Conservation (phyloP, 108 stramenopile species). For the Pseudonitzschia pungens region DNA sequence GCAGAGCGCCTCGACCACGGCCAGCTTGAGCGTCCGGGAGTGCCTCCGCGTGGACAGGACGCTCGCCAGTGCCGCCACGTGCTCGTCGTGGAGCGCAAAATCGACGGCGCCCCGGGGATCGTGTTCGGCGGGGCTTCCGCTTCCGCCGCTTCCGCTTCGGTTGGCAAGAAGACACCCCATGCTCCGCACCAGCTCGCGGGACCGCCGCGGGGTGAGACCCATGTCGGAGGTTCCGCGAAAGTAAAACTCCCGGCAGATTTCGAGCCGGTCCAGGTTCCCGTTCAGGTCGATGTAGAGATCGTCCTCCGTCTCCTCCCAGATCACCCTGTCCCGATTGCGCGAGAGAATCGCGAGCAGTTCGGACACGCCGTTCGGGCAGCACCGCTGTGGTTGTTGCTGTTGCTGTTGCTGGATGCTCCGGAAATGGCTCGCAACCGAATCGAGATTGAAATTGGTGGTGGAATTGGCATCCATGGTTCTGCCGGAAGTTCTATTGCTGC, state of each 20-base stretch:
- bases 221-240: background rate
- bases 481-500: too few relatives aligned
- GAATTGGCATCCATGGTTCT: too few relatives aligned
- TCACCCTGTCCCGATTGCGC: slow-evolving; percentile 1
- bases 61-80: slow-evolving; percentile 13
- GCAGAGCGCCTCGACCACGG: slow-evolving; percentile 15
- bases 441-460: too few relatives aligned
- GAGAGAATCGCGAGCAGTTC: slow-evolving; percentile 4
- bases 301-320: slow-evolving; percentile 25
- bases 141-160: too few relatives aligned
- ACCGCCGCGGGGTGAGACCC: background rate
- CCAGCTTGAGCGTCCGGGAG: slow-evolving; percentile 11
- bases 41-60: slow-evolving; percentile 15
- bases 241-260: slow-evolving; percentile 1
- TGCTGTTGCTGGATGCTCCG: too few relatives aligned
- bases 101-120: too few relatives aligned
- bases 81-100: slow-evolving; percentile 17
- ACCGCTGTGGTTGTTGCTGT: background rate
- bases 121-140: too few relatives aligned
- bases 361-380: too few relatives aligned
- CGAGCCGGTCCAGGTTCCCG: slow-evolving; percentile 7
- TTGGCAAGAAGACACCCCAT: slow-evolving; percentile 17
- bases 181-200: slow-evolving; percentile 8
- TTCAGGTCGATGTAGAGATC: slow-evolving; percentile 29
- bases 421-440: too few relatives aligned